Base-by-base conservation (phyloP, 2,329 filamentous ascomycete genomes). In the Xylariaceae sp. region DNA sequence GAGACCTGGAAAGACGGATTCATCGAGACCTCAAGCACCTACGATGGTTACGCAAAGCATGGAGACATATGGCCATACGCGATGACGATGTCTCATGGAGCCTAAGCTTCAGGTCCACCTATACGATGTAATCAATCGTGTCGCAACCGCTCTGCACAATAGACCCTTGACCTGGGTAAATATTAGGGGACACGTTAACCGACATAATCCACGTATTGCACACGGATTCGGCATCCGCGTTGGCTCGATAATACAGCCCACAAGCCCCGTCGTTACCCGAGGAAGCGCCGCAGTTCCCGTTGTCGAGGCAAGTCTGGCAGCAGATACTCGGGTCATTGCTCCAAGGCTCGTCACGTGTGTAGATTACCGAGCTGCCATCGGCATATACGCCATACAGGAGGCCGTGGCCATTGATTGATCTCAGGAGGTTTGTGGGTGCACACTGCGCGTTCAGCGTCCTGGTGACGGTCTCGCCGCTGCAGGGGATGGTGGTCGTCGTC, bases 261-360 rank as follows among this genome's bases (percentile, higher is more conserved):
- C 64, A 65, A 26, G 42, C 52, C 0, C 58, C 58, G 1, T 11
- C 19, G 3, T 49, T 53, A 1, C 51, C 31, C 51, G 58, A 59
- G 12, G 59, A 50, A 1, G 53, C 65, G 26, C 49, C 58, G 51
- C 65, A 67, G 4, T 57, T 60, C 3, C 56, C 50, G 40, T 64
- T 67, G 19, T 67, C 63, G 9, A 62, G 50, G 47, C 65, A 67
- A 11, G 62, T 46, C 60, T 67, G 64, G 52, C 65, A 67, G 53
- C 65, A 66, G 2, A 45, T 29, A 31, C 60, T 60, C 2, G 55
- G 47, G 31, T 66, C 64, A 31, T 55, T 46, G 3, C 35, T 50
- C 54, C 53, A 62, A 3, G 39, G 53, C n/a, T 59, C 61, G 19
- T 56, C 47, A 1, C 26, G 37, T 26, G 57, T 30, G 47, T 64